Conservation (phyloP, 208 protist species). For the Trypanosoma lewisi region DNA sequence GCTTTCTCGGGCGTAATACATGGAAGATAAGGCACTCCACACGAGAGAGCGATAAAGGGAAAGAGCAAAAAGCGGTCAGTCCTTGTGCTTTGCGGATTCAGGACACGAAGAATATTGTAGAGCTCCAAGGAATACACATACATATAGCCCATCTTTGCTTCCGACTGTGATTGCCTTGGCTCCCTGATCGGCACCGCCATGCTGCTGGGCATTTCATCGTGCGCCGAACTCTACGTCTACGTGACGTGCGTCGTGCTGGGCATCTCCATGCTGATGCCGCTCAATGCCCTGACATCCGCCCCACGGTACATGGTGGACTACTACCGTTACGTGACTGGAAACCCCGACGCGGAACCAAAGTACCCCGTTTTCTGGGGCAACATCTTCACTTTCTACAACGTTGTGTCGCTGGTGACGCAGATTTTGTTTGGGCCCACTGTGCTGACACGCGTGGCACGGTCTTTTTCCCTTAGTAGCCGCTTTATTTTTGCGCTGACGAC, state of each 20-base stretch:
- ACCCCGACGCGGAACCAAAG: conserved; percentile 45
- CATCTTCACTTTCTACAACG: conserved; percentile 80
- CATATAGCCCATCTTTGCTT: too few relatives aligned
- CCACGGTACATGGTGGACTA: conserved; percentile 81
- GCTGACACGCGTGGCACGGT: conserved; percentile 43
- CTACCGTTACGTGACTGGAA: conserved; percentile 73
- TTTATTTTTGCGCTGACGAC: conserved; percentile 48
- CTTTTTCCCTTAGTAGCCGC: conserved; percentile 50
- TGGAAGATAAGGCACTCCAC: too few relatives aligned
- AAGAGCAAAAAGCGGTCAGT: background rate
- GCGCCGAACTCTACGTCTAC: conserved; percentile 77
- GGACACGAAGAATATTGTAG: too few relatives aligned
- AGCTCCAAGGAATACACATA: too few relatives aligned
- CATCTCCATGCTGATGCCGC: conserved; percentile 82
- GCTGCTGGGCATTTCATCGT: too few relatives aligned
- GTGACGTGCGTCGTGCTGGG: conserved; percentile 80
- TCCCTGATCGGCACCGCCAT: too few relatives aligned
- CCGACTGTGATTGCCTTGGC: too few relatives aligned
- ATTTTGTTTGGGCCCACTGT: conserved; percentile 66
- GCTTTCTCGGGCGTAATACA: background rate
- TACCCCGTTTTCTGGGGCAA: conserved; percentile 58
- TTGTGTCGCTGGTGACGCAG: conserved; percentile 67
- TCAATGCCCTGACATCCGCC: conserved; percentile 84
- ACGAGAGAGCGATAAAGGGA: background rate
- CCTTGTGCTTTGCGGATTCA: too few relatives aligned